A percentile compares a stretch with the other conserved stretches of the same genome.
Conservation (phyloP, 2,329 filamentous ascomycete species). For the Apiospora sp. region DNA sequence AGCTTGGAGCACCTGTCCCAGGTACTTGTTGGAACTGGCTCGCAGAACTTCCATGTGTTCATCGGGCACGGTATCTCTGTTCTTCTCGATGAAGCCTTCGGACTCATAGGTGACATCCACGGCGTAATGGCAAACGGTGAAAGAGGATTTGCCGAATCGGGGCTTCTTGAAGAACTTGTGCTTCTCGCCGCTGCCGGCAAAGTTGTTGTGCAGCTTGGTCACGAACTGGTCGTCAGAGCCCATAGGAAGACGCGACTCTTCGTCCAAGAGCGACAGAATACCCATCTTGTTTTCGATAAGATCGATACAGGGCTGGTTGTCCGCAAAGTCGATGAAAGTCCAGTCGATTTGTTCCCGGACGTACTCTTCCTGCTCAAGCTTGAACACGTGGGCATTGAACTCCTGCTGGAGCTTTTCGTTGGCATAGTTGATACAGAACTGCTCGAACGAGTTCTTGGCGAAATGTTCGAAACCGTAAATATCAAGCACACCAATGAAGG, state of each 20-base stretch:
- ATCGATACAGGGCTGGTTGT: conserved; percentile 99
- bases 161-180: conserved; percentile 99
- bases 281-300: conserved; percentile 97
- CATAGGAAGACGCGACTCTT: conserved; percentile 96
- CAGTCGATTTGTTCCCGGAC: conserved; percentile 96
- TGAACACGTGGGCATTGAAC: conserved; percentile 99
- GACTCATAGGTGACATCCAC: conserved; percentile 98
- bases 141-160: conserved; percentile 94
- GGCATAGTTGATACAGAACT: conserved; percentile 99
- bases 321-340: conserved; percentile 99
- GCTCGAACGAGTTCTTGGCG: conserved; percentile 99
- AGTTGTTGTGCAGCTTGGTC: conserved; percentile 95
- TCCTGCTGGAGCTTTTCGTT: conserved; percentile 99
- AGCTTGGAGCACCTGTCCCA: conserved; percentile 83
- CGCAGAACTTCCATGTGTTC: conserved; percentile 95
- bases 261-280: conserved; percentile 89
- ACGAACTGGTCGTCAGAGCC: conserved; percentile 97
- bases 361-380: conserved; percentile 98
- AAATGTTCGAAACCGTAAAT: conserved; percentile 99
- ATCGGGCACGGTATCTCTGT: conserved; percentile 96
- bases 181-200: conserved; percentile 75
- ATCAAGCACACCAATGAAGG: conserved; percentile 98
- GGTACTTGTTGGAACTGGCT: conserved; percentile 83
- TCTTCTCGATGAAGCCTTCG: conserved; percentile 99
- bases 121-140: conserved; percentile 98